Conservation (phyloP, 2,329 filamentous ascomycete genomes). For the Zymoseptoria tritici region DNA sequence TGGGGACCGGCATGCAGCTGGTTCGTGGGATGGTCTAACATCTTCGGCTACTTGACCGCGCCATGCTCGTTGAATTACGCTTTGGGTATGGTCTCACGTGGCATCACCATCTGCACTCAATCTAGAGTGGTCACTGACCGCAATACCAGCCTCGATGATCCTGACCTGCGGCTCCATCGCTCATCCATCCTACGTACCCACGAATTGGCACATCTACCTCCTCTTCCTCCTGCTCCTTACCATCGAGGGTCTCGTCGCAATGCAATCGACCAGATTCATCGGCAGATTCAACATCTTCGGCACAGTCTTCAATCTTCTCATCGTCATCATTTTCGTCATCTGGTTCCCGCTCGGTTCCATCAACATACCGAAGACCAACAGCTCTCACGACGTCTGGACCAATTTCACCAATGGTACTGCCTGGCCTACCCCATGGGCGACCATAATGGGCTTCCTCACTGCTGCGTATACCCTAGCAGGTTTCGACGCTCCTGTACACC, state of each 20-base stretch:
- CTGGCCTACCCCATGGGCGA: constrained; percentile 26
- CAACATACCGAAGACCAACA: constrained; percentile 24
- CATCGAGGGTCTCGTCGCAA: constrained; percentile 28
- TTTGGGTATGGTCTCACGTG: constrained; percentile 16
- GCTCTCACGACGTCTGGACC: constrained; percentile 14
- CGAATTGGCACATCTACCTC: constrained; percentile 32
- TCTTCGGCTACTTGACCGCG: constrained; percentile 26
- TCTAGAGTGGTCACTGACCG: constrained; percentile 18
- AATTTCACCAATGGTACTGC: constrained; percentile 21
- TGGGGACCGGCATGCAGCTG: constrained; percentile 20
- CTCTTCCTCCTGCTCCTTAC: constrained; percentile 26
- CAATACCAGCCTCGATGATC: constrained; percentile 37
- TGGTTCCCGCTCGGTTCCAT: constrained; percentile 31
- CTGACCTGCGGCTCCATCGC: constrained; percentile 29
- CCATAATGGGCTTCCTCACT: constrained; percentile 36
- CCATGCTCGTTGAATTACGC: constrained; percentile 31
- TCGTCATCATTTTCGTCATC: constrained; percentile 30
- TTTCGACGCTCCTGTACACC: constrained; percentile 29
- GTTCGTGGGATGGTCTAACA: constrained; percentile 29
- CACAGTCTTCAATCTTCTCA: constrained; percentile 26
- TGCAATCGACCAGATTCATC: constrained; percentile 31
- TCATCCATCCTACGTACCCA: constrained; percentile 26
- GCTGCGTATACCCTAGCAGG: constrained; percentile 29
- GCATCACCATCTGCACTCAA: background rate
- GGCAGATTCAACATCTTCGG: constrained; percentile 24